Evolutionary conservation across 2,329 filamentous ascomycete species (phyloP).

Genomic region (Paradendryphiella salina): DNA sequence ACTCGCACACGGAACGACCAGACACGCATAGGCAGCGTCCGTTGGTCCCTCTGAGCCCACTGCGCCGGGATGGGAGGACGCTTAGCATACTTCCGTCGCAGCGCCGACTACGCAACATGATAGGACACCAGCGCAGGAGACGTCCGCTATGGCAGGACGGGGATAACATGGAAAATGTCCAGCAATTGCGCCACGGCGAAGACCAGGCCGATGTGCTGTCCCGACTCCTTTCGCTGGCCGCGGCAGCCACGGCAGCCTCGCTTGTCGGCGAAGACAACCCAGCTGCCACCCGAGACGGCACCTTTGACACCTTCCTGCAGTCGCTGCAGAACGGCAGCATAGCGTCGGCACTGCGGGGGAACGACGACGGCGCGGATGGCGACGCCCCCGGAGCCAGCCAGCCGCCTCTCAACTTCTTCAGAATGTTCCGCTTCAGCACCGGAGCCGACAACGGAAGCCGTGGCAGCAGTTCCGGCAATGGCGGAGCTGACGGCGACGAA

Average conservation of each 20-base stretch:
- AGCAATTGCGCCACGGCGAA: conserved; percentile 55
- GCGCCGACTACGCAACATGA: conserved; percentile 48
- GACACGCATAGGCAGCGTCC: conserved; percentile 26
- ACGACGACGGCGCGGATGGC: conserved; percentile 46
- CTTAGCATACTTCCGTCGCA: conserved; percentile 46
- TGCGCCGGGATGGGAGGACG: conserved; percentile 37
- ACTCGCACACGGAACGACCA: conserved; percentile 22
- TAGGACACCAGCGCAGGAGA: conserved; percentile 54
- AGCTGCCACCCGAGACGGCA: conserved; percentile 62
- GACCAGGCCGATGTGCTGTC: conserved; percentile 66
- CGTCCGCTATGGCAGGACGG: conserved; percentile 51
- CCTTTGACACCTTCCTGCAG: conserved; percentile 65
- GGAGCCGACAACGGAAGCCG: conserved; percentile 39
- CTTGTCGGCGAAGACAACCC: conserved; percentile 64
- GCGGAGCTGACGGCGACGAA: conserved; percentile 35
- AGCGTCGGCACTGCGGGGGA: conserved; percentile 58
- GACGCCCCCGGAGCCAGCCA: conserved; percentile 47
- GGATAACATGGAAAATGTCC: conserved; percentile 32
- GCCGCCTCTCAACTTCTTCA: conserved; percentile 67
- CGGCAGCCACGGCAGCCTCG: conserved; percentile 66
- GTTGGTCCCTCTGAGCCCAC: conserved; percentile 22
- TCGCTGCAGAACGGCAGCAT: conserved; percentile 64
- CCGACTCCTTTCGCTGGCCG: conserved; percentile 64
- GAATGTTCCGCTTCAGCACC: conserved; percentile 69
- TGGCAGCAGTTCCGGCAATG: conserved; percentile 25